Conservation (phyloP, 164 flowering plant species). For the Umbilicus rupestris region DNA sequence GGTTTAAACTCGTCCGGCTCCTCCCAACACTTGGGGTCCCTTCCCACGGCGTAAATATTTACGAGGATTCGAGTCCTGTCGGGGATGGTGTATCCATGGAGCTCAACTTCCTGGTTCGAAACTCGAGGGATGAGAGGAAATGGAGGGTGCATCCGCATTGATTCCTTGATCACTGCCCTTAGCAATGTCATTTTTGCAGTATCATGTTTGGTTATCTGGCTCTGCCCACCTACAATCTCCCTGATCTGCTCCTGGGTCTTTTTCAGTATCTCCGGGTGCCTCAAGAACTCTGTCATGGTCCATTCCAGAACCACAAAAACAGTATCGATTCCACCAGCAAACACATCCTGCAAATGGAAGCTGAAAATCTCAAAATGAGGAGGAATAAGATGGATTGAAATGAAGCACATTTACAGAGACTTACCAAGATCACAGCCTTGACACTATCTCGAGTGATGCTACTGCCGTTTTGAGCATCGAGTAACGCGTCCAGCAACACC, state of each 20-base stretch:
- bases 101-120: slow-evolving; percentile 7
- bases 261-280: slow-evolving; percentile 23
- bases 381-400: not conserved
- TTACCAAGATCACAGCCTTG: slow-evolving; percentile 24
- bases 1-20: slow-evolving; percentile 22
- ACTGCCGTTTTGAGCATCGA: slow-evolving; percentile 14
- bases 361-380: not conserved
- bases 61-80: slow-evolving; percentile 20
- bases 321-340: slow-evolving; percentile 40
- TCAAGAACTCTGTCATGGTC: slow-evolving; percentile 34
- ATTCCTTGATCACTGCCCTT: slow-evolving; percentile 28
- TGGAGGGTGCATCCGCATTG: slow-evolving; percentile 32
- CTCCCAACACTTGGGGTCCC: slow-evolving; percentile 22
- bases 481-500: slow-evolving; percentile 30
- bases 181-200: slow-evolving; percentile 22
- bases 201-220: slow-evolving; percentile 11
- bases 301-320: slow-evolving; percentile 26
- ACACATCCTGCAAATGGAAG: slow-evolving; percentile 29
- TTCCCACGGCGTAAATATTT: slow-evolving; percentile 20
- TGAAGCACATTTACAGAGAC: not conserved
- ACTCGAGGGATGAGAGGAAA: slow-evolving; percentile 23
- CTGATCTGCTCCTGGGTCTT: slow-evolving; percentile 30
- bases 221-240: slow-evolving; percentile 11
- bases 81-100: slow-evolving; percentile 27
- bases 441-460: slow-evolving; percentile 16